phyloP scores from a whole-genome alignment of 768 basidiomycete species.

The Hypholoma fasciculare region DNA sequence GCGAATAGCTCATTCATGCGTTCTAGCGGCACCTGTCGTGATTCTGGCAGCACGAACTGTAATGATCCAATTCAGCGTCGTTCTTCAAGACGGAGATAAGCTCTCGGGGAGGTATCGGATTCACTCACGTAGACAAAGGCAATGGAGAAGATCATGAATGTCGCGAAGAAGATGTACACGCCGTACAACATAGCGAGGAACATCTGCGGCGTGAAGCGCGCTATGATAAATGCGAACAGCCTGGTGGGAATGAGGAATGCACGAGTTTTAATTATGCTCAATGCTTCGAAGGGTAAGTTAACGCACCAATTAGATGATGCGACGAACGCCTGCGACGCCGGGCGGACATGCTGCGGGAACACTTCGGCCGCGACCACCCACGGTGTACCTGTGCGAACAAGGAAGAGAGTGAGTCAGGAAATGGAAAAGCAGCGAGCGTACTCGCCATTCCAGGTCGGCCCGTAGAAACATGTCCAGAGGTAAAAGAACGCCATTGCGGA shows the following conservation, averaged over 20 bases:
- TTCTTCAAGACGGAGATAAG: background rate
- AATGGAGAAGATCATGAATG: slow-evolving; percentile 30
- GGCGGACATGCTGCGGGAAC: slow-evolving; percentile 41
- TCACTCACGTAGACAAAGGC: slow-evolving; percentile 32
- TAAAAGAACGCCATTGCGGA: slow-evolving; percentile 27
- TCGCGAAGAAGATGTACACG: slow-evolving; percentile 37
- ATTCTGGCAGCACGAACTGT: slow-evolving; percentile 35
- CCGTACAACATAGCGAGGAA: slow-evolving; percentile 35
- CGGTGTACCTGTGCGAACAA: slow-evolving; percentile 30
- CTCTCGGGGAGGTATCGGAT: background rate
- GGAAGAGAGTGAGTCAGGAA: background rate
- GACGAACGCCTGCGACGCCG: slow-evolving; percentile 37
- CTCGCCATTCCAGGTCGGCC: slow-evolving; percentile 35
- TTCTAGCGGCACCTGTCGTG: slow-evolving; percentile 40
- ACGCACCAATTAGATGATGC: slow-evolving; percentile 34
- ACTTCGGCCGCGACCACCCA: slow-evolving; percentile 47
- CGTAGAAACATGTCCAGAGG: slow-evolving; percentile 38
- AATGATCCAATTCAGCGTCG: slow-evolving; percentile 18
- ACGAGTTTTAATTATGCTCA: background rate
- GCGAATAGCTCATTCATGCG: slow-evolving; percentile 42
- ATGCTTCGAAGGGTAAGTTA: slow-evolving; percentile 12
- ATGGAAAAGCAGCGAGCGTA: background rate
- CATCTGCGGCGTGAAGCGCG: slow-evolving; percentile 39
- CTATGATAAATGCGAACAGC: slow-evolving; percentile 30
- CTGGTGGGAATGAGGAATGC: background rate